A percentile compares a stretch with the other conserved stretches of the same genome.
These are phyloP conservation scores for Chara braunii DNA, from an alignment of 139 green algal species.

Conservation along the genomic window DNA sequence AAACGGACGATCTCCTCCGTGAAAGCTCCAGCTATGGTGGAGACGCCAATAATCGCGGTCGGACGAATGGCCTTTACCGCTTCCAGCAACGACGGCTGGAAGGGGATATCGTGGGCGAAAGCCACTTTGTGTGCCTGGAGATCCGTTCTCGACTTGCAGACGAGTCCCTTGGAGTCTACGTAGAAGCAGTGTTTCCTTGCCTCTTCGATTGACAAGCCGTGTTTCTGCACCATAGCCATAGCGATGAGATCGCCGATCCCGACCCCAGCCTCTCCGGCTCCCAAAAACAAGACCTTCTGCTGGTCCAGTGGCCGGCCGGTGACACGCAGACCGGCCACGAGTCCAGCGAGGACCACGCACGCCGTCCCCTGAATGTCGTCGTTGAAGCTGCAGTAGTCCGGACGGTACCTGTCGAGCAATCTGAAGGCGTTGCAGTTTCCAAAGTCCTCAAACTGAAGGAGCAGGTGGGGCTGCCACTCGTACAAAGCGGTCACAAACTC, in stretches of 20 bases:
- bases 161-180: constrained; percentile 71
- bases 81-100: constrained; percentile 9
- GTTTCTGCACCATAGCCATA: not conserved
- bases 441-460: constrained; percentile 33
- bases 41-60: constrained; percentile 34
- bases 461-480: not conserved
- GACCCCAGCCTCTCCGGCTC: constrained; percentile 14
- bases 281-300: constrained; percentile 23
- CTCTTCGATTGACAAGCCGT: constrained; percentile 1
- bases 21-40: constrained; percentile 2
- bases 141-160: constrained; percentile 41
- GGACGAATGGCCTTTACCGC: constrained; percentile 16
- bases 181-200: constrained; percentile 56
- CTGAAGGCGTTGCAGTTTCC: constrained; percentile 61
- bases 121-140: constrained; percentile 72
- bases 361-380: constrained; percentile 89
- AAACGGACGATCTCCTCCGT: constrained; percentile 15
- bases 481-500: constrained; percentile 1
- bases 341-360: constrained; percentile 62
- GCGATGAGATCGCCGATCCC: constrained; percentile 16
- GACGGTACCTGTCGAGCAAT: constrained; percentile 56
- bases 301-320: constrained; percentile 36
- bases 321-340: constrained; percentile 60
- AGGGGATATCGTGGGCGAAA: constrained; percentile 66
- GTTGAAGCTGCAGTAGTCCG: constrained; percentile 71